Conservation (phyloP, 2,329 filamentous ascomycete species). For the Blastomyces silverae region DNA sequence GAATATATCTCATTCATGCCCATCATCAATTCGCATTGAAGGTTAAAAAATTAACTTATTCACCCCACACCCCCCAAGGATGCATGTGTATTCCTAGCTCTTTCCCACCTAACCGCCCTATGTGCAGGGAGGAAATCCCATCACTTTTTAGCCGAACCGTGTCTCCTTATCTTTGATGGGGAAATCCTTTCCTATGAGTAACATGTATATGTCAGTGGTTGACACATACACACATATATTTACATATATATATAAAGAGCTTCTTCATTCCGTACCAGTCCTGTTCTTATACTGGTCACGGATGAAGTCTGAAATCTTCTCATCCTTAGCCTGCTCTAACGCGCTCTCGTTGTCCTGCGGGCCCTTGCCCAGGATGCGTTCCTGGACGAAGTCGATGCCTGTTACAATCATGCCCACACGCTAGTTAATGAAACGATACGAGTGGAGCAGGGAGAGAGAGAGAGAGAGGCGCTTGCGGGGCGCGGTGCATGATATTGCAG, state of each 20-base stretch:
- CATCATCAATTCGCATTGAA: background rate
- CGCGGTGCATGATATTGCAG: background rate
- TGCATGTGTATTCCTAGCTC: background rate
- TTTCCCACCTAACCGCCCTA: background rate
- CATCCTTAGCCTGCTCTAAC: conserved; percentile 72
- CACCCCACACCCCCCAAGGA: background rate
- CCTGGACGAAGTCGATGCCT: conserved; percentile 73
- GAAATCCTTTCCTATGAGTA: conserved; percentile 7
- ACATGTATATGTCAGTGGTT: background rate
- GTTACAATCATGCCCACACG: conserved; percentile 7
- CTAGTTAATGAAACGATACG: background rate
- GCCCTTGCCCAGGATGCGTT: conserved; percentile 64
- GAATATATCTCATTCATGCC: background rate
- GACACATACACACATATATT: background rate
- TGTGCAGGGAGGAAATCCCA: background rate
- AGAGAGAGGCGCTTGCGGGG: background rate
- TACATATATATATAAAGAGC: background rate
- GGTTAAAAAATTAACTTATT: background rate
- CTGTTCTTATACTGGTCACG: conserved; percentile 29
- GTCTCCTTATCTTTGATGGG: conserved; percentile 11
- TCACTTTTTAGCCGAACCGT: background rate
- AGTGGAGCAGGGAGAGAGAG: background rate
- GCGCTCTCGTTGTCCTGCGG: conserved; percentile 65
- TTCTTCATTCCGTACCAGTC: conserved; percentile 9
- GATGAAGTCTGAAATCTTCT: conserved; percentile 32